Conservation (phyloP, 148 eudicot genomes). For the Rhododendron mucronatum region DNA sequence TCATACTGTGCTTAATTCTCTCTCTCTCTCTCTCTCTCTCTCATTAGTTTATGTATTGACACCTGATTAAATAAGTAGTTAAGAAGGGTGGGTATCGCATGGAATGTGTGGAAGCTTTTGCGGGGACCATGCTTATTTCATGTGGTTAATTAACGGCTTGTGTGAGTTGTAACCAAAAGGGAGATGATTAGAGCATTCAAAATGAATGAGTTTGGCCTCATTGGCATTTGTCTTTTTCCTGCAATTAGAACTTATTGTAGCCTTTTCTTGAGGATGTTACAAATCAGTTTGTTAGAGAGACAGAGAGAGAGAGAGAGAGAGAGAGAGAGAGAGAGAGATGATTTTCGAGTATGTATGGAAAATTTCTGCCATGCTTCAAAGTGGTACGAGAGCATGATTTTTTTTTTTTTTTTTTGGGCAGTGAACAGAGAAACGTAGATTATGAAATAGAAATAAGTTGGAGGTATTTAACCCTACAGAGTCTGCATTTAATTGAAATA, state of each 20-base stretch:
- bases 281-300: neutral
- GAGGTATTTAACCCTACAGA: no score
- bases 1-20: neutral
- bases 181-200: neutral
- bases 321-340: neutral
- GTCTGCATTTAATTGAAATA: no score
- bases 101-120: neutral
- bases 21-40: neutral
- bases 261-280: neutral
- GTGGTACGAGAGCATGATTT: no score
- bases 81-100: neutral
- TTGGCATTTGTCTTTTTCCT: slow-evolving; percentile 6
- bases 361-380: no score
- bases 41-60: neutral
- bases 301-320: neutral
- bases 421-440: no score
- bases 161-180: neutral
- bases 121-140: neutral
- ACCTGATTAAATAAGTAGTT: neutral
- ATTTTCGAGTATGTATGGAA: no score
- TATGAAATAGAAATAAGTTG: no score
- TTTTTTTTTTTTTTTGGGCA: no score
- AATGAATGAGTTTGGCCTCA: neutral
- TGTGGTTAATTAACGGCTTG: neutral
- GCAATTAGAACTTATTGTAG: neutral